phyloP scores from a whole-genome alignment of 495 filamentous ascomycete species.

The Darksidea phi region DNA sequence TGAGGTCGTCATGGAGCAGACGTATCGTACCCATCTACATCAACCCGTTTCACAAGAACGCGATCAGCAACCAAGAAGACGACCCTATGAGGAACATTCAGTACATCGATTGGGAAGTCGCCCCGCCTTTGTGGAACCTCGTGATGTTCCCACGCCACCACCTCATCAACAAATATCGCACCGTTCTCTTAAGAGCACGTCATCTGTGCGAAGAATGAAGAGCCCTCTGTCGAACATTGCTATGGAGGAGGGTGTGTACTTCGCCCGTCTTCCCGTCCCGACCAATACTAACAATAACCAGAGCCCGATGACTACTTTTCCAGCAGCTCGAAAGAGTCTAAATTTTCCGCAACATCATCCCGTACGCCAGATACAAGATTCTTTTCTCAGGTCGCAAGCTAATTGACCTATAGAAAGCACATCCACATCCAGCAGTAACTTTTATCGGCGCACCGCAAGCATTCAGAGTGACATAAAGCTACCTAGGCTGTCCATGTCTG shows the following conservation, averaged over 20 bases:
- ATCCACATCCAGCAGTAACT: background rate
- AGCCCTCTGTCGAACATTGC: slow-evolving; percentile 12
- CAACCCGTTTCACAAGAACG: background rate
- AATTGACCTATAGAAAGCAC: background rate
- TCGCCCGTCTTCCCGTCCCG: too few species aligned
- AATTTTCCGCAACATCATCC: slow-evolving; percentile 5
- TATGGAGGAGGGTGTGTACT: background rate
- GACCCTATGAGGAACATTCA: background rate
- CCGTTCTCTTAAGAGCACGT: background rate
- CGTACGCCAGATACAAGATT: background rate
- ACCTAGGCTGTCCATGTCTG: background rate
- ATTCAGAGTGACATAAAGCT: background rate
- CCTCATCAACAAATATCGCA: background rate
- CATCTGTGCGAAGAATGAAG: slow-evolving; percentile 1
- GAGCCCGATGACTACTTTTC: background rate
- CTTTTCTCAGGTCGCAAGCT: background rate
- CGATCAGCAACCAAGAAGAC: background rate
- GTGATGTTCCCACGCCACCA: background rate
- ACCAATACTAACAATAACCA: background rate
- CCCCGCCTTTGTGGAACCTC: too few species aligned
- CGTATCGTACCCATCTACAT: slow-evolving; percentile 4
- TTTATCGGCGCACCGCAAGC: too few species aligned
- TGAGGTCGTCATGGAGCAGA: slow-evolving; percentile 9
- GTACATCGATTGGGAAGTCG: background rate
- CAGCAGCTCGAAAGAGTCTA: slow-evolving; percentile 9